Conservation (phyloP, 169 alveolate genomes). For the Plasmodium ovale region DNA sequence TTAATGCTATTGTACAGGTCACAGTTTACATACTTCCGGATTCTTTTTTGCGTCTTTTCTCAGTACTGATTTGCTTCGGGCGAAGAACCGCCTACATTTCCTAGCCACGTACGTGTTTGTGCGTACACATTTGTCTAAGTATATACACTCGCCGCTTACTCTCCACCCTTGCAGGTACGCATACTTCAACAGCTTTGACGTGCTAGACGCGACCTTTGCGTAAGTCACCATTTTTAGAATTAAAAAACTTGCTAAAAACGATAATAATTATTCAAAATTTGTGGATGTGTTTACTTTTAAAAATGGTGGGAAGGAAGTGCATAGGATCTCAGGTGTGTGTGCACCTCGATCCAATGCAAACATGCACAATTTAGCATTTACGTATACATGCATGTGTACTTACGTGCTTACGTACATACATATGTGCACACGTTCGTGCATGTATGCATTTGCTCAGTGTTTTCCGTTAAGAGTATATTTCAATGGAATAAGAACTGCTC, state of each 20-base stretch:
- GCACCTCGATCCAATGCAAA: no score
- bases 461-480: conserved; percentile 1
- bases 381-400: no score
- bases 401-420: no score
- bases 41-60: conserved; percentile 37
- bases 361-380: no score
- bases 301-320: neutral
- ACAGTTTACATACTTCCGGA: conserved; percentile 30
- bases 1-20: conserved; percentile 53
- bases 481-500: neutral
- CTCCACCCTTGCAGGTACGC: conserved; percentile 25
- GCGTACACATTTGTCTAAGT: neutral
- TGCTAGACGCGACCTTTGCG: neutral
- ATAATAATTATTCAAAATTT: conserved; percentile 25
- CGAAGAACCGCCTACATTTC: neutral
- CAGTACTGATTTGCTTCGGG: conserved; percentile 11
- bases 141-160: neutral
- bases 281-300: conserved; percentile 20
- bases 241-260: conserved; percentile 18
- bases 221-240: conserved; percentile 17
- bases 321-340: neutral
- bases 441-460: no score
- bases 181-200: conserved; percentile 21
- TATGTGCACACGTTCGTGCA: no score
- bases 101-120: no score